Evolutionary conservation across 192 early-diverging fungal genomes (phyloP).

Genomic region (Podila minutissima): DNA sequence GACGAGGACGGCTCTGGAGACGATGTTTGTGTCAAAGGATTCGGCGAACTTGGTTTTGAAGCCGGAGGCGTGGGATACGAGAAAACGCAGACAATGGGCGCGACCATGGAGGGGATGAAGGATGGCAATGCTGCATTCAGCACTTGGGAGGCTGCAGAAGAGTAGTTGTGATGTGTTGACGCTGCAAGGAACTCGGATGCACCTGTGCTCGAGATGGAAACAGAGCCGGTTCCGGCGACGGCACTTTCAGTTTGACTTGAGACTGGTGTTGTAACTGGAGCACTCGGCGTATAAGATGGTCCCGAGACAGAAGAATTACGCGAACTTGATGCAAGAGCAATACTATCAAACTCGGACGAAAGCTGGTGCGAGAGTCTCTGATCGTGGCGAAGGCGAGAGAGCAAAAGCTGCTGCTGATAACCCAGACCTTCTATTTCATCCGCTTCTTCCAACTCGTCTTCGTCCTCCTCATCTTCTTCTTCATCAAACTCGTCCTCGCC

Average conservation of each 20-base stretch:
- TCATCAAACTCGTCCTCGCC: slow-evolving; percentile 44
- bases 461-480: slow-evolving; percentile 34
- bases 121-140: slow-evolving; percentile 32
- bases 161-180: slow-evolving; percentile 42
- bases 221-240: not conserved
- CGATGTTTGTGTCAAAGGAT: not conserved
- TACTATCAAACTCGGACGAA: slow-evolving; percentile 35
- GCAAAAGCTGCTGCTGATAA: slow-evolving; percentile 11
- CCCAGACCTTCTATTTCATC: slow-evolving; percentile 25
- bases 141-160: slow-evolving; percentile 25
- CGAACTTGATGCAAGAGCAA: slow-evolving; percentile 11
- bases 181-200: slow-evolving; percentile 41
- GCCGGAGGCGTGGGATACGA: slow-evolving; percentile 26
- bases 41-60: slow-evolving; percentile 19
- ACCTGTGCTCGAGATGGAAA: slow-evolving; percentile 31
- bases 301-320: not conserved
- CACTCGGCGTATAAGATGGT: not conserved
- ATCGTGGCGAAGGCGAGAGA: slow-evolving; percentile 6
- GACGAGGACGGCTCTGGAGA: not conserved
- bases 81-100: slow-evolving; percentile 49
- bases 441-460: slow-evolving; percentile 9
- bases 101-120: slow-evolving; percentile 47
- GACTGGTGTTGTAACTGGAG: not conserved
- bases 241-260: not conserved
- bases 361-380: slow-evolving; percentile 23